phyloP scores from a whole-genome alignment of 768 basidiomycete genomes.

The Russula abietina region DNA sequence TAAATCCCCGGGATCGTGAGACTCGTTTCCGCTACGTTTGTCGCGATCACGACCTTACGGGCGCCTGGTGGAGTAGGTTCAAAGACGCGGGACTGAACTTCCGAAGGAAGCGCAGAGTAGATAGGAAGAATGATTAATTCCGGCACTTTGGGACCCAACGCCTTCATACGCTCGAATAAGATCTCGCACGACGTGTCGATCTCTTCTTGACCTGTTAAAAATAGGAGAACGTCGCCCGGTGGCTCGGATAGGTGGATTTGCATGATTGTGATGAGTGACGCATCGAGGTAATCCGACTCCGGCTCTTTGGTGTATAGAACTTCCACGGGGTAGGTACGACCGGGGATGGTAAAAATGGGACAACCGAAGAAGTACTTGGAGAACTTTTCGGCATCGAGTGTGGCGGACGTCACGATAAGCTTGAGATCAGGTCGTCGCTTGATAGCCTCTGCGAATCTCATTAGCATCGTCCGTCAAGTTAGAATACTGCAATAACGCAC shows the following conservation, averaged over 20 bases:
- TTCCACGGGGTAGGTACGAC: slow-evolving; percentile 98
- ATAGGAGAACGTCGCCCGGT: slow-evolving; percentile 91
- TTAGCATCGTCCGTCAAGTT: slow-evolving; percentile 20
- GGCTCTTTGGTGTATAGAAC: slow-evolving; percentile 98
- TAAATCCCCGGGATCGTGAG: slow-evolving; percentile 98
- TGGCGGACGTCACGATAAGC: slow-evolving; percentile 96
- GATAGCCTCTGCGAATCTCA: slow-evolving; percentile 66
- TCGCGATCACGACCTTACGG: slow-evolving; percentile 99
- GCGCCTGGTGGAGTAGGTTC: slow-evolving; percentile 96
- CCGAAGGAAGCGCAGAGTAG: slow-evolving; percentile 95
- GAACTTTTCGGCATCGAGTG: slow-evolving; percentile 99
- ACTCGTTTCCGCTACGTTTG: slow-evolving; percentile 98
- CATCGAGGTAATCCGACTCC: slow-evolving; percentile 94
- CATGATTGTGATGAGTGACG: slow-evolving; percentile 97
- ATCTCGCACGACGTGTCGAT: slow-evolving; percentile 98
- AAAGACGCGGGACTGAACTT: slow-evolving; percentile 96
- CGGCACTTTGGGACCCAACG: slow-evolving; percentile 95
- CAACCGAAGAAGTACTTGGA: slow-evolving; percentile 98
- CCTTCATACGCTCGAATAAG: slow-evolving; percentile 97
- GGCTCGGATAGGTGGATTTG: slow-evolving; percentile 99
- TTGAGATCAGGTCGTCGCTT: slow-evolving; percentile 94
- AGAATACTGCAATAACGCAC: slow-evolving; percentile 36
- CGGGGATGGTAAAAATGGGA: slow-evolving; percentile 99
- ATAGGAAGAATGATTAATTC: slow-evolving; percentile 96
- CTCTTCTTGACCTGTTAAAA: slow-evolving; percentile 98